A percentile compares a stretch with the other conserved stretches of the same genome.
Conservation (phyloP, 345 rosid species). For the Atalantia buxifolia region DNA sequence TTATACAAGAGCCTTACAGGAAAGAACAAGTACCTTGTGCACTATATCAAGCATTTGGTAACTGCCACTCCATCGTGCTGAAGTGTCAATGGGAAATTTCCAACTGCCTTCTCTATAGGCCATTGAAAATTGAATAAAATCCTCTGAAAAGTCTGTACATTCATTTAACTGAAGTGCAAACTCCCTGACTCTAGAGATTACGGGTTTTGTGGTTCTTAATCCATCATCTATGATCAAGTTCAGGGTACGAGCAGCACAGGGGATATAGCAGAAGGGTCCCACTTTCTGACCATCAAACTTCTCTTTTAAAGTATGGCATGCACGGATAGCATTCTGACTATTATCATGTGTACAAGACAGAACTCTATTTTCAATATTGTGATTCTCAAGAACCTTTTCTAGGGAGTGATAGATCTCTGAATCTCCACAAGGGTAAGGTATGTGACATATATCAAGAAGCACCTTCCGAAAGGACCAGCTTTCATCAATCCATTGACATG, state of each 20-base stretch:
- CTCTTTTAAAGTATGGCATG: slow-evolving; percentile 76
- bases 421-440: slow-evolving; percentile 72
- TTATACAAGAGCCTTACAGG: not conserved
- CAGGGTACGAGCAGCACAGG: slow-evolving; percentile 86
- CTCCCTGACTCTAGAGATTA: slow-evolving; percentile 72
- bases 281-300: slow-evolving; percentile 66
- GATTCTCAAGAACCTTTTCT: slow-evolving; percentile 58
- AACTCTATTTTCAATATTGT: slow-evolving; percentile 62
- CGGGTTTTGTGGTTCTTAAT: slow-evolving; percentile 64
- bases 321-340: slow-evolving; percentile 70
- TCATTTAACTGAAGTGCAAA: slow-evolving; percentile 70
- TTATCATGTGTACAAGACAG: slow-evolving; percentile 93
- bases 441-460: slow-evolving; percentile 72
- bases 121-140: slow-evolving; percentile 58
- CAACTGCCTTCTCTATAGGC: slow-evolving; percentile 86
- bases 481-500: slow-evolving; percentile 87
- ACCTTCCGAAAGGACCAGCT: slow-evolving; percentile 66
- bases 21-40: slow-evolving; percentile 50
- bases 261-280: slow-evolving; percentile 82
- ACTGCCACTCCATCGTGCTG: slow-evolving; percentile 84
- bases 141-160: slow-evolving; percentile 57
- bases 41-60: slow-evolving; percentile 88
- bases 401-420: slow-evolving; percentile 65
- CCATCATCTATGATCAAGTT: slow-evolving; percentile 79
- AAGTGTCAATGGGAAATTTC: slow-evolving; percentile 81